phyloP scores from a whole-genome alignment of 495 filamentous ascomycete genomes.

The Eremomyces bilateralis region DNA sequence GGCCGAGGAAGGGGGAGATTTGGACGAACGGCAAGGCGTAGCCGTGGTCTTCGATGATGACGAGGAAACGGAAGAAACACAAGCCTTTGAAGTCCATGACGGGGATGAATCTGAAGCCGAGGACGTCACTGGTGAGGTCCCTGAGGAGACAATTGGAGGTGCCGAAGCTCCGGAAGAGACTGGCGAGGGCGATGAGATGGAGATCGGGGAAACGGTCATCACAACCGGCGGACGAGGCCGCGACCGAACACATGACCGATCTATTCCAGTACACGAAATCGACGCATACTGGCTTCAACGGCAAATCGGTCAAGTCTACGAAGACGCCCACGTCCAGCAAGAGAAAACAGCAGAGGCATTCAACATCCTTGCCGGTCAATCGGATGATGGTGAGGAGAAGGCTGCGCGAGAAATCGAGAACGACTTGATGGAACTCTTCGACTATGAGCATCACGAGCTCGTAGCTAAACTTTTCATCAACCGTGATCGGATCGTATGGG shows the following conservation, averaged over 20 bases:
- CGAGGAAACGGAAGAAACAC: conserved; percentile 76
- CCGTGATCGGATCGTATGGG: conserved; percentile 81
- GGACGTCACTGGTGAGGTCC: conserved; percentile 31
- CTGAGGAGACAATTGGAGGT: conserved; percentile 30
- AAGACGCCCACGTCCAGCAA: conserved; percentile 76
- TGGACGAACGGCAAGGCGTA: conserved; percentile 88
- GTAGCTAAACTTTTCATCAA: conserved; percentile 87
- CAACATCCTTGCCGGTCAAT: conserved; percentile 51
- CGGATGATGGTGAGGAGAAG: conserved; percentile 60
- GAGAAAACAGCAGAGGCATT: conserved; percentile 68
- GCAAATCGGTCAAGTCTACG: conserved; percentile 69
- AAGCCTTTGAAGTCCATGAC: conserved; percentile 60
- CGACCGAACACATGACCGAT: conserved; percentile 42
- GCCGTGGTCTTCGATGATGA: conserved; percentile 92
- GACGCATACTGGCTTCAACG: conserved; percentile 96
- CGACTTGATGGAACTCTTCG: conserved; percentile 92
- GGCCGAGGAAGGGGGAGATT: conserved; percentile 40
- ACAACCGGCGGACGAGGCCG: conserved; percentile 30
- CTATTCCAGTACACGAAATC: conserved; percentile 64
- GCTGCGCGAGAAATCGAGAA: conserved; percentile 87
- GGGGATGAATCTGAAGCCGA: conserved; percentile 54
- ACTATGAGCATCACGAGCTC: conserved; percentile 87
- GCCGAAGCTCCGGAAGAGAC: conserved; percentile 29
- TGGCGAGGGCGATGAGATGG: conserved; percentile 26
- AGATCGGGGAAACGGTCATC: conserved; percentile 39